These are phyloP conservation scores for Coemansia sp. DNA, from an alignment of 192 early-diverging fungal genomes.

Conservation along the genomic window DNA sequence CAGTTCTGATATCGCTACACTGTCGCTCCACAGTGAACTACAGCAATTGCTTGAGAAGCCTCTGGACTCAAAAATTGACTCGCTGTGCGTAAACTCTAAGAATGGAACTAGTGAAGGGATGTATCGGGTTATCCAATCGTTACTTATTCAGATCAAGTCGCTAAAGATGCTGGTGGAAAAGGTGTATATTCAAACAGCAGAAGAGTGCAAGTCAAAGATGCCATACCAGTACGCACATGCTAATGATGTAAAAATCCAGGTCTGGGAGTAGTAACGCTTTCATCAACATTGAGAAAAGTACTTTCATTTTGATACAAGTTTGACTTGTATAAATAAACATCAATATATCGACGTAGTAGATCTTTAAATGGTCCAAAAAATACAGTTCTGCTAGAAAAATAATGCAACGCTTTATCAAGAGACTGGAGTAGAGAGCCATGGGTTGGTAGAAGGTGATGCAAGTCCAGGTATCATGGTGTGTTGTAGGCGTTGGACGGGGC, in stretches of 20 bases:
- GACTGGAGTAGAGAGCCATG: neutral
- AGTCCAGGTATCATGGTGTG: constrained; percentile 72
- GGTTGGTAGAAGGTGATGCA: neutral
- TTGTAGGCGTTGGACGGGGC: constrained; percentile 76
- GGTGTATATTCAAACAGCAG: neutral
- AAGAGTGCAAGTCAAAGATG: neutral
- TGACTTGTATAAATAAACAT: neutral
- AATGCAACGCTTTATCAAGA: neutral
- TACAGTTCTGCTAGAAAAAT: neutral
- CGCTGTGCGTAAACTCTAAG: neutral
- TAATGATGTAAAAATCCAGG: neutral
- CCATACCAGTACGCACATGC: neutral
- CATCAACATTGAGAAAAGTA: no score
- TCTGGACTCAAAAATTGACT: neutral
- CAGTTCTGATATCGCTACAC: neutral
- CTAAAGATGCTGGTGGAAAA: neutral
- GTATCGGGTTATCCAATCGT: neutral
- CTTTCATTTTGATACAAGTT: neutral
- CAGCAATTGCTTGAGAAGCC: neutral
- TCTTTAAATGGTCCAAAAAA: neutral
- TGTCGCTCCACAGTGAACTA: neutral
- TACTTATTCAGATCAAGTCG: neutral
- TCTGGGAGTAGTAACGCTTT: neutral
- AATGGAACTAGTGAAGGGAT: neutral
- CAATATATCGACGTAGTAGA: neutral